Base-by-base conservation (phyloP, 768 basidiomycete species). In the Russula abietina region DNA sequence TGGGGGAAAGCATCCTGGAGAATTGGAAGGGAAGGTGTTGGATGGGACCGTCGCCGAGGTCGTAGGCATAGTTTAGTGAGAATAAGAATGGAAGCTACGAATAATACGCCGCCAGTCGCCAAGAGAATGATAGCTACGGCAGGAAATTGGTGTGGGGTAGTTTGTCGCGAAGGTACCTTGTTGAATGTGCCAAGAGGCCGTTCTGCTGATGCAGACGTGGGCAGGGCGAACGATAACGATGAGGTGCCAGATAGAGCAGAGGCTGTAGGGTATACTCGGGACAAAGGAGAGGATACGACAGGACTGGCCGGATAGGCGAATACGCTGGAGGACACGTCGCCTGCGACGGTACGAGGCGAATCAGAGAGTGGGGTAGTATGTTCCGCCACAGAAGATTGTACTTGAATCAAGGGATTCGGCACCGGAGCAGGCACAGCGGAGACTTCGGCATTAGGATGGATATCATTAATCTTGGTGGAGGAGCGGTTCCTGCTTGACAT, bases 11-110 rank as follows among this genome's bases (percentile, higher is more conserved):
- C 75, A 43, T 87, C 83, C 61, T 86, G 83, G 14, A 87, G 75
- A 52, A 88, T 85, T 0, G 88, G 89, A n/a, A 87, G 77, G 33
- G 88, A 91, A 3, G 87, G 89, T n/a, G 78, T 84, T 7, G 83
- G 87, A 22, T 78, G 81, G n/a, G 74, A 75, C 52, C 78, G 80
- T 43, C 79, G 79, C 22, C 74, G 76, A 26, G 83, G 86, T 32
- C 80, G 80, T 60, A 73, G 73, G 56, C 79, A 79, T 63, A 81
- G 70, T 62, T 76, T 83, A 64, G 79, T 68, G 16, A 82, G 61
- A 57, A 88, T 71, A 61, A 80, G 75, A 39, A 81, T 59, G 17
- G 79, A 79, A 3, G 84, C 68, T 30, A 87, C 65, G 11, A 83
- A 65, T 65, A 81, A 76, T 16, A 75, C 76, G 59, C 78, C 76